These are phyloP conservation scores for Prunus fruticosa DNA, from an alignment of 306 rosid genomes.

Conservation along the genomic window DNA sequence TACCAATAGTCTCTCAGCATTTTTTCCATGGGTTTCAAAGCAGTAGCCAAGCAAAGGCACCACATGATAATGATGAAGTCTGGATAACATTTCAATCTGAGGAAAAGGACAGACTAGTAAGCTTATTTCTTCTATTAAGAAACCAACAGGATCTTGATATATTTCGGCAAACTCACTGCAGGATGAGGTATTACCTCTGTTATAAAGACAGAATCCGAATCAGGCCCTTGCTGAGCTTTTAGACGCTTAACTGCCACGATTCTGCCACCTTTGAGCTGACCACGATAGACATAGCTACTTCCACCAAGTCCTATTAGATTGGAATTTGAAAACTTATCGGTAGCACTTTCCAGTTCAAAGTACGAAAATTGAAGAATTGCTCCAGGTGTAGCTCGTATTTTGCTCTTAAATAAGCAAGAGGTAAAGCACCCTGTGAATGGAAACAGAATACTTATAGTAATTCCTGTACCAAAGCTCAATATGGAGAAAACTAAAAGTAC, in stretches of 20 bases:
- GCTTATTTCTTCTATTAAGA: neutral
- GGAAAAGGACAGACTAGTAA: slow-evolving; percentile 13
- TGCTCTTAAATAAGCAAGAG: slow-evolving; percentile 56
- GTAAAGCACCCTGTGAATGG: slow-evolving; percentile 66
- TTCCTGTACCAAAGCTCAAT: neutral
- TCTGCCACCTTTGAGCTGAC: slow-evolving; percentile 60
- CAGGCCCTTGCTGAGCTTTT: slow-evolving; percentile 64
- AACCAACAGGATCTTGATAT: neutral
- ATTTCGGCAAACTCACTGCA: slow-evolving; percentile 14
- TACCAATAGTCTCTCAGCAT: slow-evolving; percentile 74
- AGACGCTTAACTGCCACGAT: slow-evolving; percentile 79
- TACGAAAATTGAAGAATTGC: slow-evolving; percentile 70
- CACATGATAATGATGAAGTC: slow-evolving; percentile 91
- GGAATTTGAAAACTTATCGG: slow-evolving; percentile 69
- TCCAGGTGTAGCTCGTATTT: slow-evolving; percentile 54
- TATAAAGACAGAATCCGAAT: slow-evolving; percentile 59
- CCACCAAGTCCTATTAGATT: slow-evolving; percentile 87
- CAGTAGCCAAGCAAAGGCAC: slow-evolving; percentile 94
- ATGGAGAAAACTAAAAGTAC: neutral
- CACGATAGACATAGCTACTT: slow-evolving; percentile 89
- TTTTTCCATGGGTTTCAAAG: slow-evolving; percentile 70
- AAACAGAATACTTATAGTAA: neutral
- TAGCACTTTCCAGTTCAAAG: slow-evolving; percentile 74
- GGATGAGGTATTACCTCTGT: slow-evolving; percentile 62
- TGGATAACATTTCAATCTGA: slow-evolving; percentile 88